Conservation (phyloP, 768 basidiomycete genomes). For the Leccinum longicurvipes region DNA sequence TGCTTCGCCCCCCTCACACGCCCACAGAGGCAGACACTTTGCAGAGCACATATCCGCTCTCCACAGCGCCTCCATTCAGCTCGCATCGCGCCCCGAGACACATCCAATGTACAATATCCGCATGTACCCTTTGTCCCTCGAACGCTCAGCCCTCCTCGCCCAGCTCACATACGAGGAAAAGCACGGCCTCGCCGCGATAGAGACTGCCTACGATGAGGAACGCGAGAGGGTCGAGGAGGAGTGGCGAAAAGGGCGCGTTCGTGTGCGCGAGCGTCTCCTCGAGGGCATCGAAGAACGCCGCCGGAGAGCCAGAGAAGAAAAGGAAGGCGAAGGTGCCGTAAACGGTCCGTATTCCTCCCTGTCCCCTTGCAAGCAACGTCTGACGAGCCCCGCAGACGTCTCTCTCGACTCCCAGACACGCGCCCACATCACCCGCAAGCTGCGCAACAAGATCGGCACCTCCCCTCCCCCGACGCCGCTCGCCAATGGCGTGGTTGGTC, state of each 20-base stretch:
- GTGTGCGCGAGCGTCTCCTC: constrained; percentile 71
- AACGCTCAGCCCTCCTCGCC: constrained; percentile 71
- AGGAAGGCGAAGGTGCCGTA: constrained; percentile 81
- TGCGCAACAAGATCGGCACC: constrained; percentile 75
- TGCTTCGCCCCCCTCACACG: constrained; percentile 12
- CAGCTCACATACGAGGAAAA: constrained; percentile 67
- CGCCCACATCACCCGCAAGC: constrained; percentile 63
- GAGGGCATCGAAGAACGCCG: constrained; percentile 85
- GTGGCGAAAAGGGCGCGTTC: constrained; percentile 70
- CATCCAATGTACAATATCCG: constrained; percentile 65
- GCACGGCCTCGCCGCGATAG: constrained; percentile 61
- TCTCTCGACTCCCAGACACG: constrained; percentile 69
- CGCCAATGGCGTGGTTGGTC: constrained; percentile 34
- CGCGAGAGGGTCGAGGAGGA: constrained; percentile 78
- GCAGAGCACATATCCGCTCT: constrained; percentile 60
- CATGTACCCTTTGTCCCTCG: constrained; percentile 68
- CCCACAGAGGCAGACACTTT: constrained; percentile 55
- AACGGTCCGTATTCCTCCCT: constrained; percentile 43
- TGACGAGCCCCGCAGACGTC: constrained; percentile 48
- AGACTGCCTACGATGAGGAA: constrained; percentile 75
- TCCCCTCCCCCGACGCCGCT: constrained; percentile 78
- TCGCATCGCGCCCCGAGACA: constrained; percentile 66
- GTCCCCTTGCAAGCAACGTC: not conserved
- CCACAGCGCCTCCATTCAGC: constrained; percentile 55
- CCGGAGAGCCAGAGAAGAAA: constrained; percentile 78